Evolutionary conservation across 495 filamentous ascomycete genomes (phyloP), one percentile per base, ranked within the genome.

Genomic region (Neurospora sublineolata): DNA sequence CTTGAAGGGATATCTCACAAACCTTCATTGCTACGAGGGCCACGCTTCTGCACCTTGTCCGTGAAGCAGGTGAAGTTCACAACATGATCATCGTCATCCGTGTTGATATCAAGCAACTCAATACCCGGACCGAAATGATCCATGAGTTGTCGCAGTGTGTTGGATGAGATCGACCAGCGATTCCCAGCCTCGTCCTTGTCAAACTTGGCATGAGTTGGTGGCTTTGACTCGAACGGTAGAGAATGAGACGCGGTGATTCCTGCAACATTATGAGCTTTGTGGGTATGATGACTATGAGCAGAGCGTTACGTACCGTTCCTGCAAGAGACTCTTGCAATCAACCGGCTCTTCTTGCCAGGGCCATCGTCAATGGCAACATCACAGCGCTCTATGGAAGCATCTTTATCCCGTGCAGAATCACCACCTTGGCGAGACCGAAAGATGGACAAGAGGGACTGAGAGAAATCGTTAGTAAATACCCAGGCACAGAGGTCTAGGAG

Each of bases 241-340:
- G 91, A 92, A 77, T 97, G 97, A 4, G 92, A 94, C 73, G 96
- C 97, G 39, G 93, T 90, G 38, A 97, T 93, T 10, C 94, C 93
- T 90, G 70, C 11, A 68, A 37, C 27, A 14, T 9, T 36, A 12
- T 64, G 52, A 68, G 60, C 7, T 9, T 9, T 8, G 41, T 78
- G 18, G 75, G 68, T 38, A 52, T 7, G 30, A 18, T 30, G 14
- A 60, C 52, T 3, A 64, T 33, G 14, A 36, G 9, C 37, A 8
- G 12, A 37, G 58, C 16, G 69, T 39, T 37, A 74, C 80, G 40
- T 80, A 92, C 93, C 94, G 78, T 97, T 93, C 73, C 89, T 90
- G 81, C 93, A 97, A 16, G 93, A 83, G 80, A 97, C 90, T 78
- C 89, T 90, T 33, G 97, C 87, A 68, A 92, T 84, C 42, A 99